These are phyloP conservation scores for Pleurotus tuber-regium DNA, from an alignment of 768 basidiomycete species.

Conservation along the genomic window DNA sequence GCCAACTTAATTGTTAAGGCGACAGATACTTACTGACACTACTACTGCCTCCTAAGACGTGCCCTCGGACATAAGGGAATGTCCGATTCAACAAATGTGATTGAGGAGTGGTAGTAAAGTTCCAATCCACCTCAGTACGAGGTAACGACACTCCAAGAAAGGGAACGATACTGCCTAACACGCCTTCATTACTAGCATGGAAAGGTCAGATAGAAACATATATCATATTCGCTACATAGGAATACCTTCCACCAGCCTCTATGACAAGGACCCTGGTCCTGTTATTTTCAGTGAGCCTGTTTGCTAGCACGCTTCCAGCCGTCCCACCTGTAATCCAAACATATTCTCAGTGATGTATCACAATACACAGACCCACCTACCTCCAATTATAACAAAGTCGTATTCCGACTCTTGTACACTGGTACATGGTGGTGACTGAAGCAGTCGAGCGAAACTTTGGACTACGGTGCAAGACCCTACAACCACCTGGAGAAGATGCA, in stretches of 20 bases:
- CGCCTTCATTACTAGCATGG: slow-evolving; percentile 2
- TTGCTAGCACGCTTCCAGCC: slow-evolving; percentile 25
- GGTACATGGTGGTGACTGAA: no score
- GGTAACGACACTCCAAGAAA: slow-evolving; percentile 5
- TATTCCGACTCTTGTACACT: no score
- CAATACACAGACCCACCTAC: slow-evolving; percentile 11
- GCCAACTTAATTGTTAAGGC: no score
- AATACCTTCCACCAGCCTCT: slow-evolving; percentile 20
- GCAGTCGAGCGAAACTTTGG: no score
- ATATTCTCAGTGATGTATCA: neutral
- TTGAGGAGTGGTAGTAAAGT: slow-evolving; percentile 26
- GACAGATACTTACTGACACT: slow-evolving; percentile 23
- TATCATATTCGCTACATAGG: neutral
- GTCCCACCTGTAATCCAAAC: slow-evolving; percentile 32
- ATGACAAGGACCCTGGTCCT: slow-evolving; percentile 21
- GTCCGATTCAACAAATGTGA: slow-evolving; percentile 18
- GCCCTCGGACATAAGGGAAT: slow-evolving; percentile 23
- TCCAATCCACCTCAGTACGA: slow-evolving; percentile 21
- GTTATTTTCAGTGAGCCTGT: slow-evolving; percentile 20
- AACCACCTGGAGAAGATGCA: no score
- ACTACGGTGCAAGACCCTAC: no score
- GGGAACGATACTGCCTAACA: slow-evolving; percentile 2
- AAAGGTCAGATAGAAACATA: neutral
- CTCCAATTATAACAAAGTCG: slow-evolving; percentile 31
- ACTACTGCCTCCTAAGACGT: slow-evolving; percentile 25